These are phyloP conservation scores for Corylus heterophylla DNA, from an alignment of 306 rosid genomes.

Conservation along the genomic window DNA sequence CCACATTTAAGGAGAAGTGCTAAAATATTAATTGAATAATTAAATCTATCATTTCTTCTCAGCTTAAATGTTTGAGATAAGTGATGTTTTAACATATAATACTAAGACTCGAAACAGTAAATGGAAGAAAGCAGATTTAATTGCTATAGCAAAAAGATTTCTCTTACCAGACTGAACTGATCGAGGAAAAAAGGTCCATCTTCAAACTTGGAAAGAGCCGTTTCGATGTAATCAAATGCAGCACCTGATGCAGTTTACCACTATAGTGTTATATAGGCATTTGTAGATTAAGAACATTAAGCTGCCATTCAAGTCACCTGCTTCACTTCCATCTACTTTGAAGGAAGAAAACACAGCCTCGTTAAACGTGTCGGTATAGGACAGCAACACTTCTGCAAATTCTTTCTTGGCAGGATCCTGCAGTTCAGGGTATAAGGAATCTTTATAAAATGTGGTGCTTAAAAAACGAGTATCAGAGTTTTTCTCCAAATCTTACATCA, in stretches of 20 bases:
- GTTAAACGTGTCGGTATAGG: constrained; percentile 55
- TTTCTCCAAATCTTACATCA: constrained; percentile 43
- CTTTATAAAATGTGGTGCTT: not conserved
- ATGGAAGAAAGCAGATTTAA: not conserved
- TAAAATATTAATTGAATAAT: too few species aligned
- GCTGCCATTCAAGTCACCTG: constrained; percentile 43
- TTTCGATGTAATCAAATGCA: constrained; percentile 69
- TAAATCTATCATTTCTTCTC: too few species aligned
- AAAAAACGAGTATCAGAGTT: not conserved
- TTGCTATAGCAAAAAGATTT: not conserved
- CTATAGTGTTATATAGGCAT: not conserved
- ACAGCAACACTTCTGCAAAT: constrained; percentile 71
- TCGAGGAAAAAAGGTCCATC: constrained; percentile 85
- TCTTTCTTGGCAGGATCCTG: constrained; percentile 59
- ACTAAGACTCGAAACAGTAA: not conserved
- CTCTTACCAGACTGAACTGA: constrained; percentile 68
- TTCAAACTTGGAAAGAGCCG: constrained; percentile 67
- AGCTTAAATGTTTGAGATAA: too few species aligned
- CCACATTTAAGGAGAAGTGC: too few species aligned
- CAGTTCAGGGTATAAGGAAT: constrained; percentile 5
- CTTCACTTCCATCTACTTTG: constrained; percentile 55
- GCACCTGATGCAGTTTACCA: constrained; percentile 38
- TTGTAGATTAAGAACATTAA: constrained; percentile 14
- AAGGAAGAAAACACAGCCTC: constrained; percentile 50
- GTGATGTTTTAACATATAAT: not conserved